phyloP scores from a whole-genome alignment of 2,329 filamentous ascomycete species.

The Aspergillus latus region DNA sequence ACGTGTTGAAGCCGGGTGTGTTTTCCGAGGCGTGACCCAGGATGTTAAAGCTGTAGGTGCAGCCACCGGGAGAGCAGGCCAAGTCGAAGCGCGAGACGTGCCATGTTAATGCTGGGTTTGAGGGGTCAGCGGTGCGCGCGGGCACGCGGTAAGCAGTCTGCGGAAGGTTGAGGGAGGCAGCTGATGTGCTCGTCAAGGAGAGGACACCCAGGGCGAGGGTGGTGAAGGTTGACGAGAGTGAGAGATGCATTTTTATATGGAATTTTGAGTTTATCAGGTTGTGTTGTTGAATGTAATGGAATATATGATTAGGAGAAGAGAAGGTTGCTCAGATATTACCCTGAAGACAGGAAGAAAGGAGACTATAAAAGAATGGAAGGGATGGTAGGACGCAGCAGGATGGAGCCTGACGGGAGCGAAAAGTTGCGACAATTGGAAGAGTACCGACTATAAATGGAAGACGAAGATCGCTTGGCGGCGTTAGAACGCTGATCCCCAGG shows the following conservation, averaged over 20 bases:
- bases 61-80: conserved; percentile 35
- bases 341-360: background rate
- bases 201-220: conserved; percentile 22
- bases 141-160: conserved; percentile 5
- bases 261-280: background rate
- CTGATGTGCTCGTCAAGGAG: conserved; percentile 18
- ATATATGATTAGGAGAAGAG: background rate
- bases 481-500: conserved; percentile 6
- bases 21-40: conserved; percentile 24
- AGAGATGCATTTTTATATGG: conserved; percentile 31
- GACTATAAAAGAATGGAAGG: background rate
- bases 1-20: conserved; percentile 37
- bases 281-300: background rate
- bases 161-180: conserved; percentile 20
- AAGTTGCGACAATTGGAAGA: background rate
- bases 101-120: conserved; percentile 28
- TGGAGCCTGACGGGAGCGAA: background rate
- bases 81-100: conserved; percentile 32
- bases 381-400: conserved; percentile 2
- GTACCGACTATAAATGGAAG: conserved; percentile 8
- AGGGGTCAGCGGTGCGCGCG: background rate
- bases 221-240: conserved; percentile 22
- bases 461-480: conserved; percentile 10
- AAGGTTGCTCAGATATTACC: background rate
- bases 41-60: conserved; percentile 36